Conservation (phyloP, 2,329 filamentous ascomycete species). For the Myriosclerotinia duriaeana region DNA sequence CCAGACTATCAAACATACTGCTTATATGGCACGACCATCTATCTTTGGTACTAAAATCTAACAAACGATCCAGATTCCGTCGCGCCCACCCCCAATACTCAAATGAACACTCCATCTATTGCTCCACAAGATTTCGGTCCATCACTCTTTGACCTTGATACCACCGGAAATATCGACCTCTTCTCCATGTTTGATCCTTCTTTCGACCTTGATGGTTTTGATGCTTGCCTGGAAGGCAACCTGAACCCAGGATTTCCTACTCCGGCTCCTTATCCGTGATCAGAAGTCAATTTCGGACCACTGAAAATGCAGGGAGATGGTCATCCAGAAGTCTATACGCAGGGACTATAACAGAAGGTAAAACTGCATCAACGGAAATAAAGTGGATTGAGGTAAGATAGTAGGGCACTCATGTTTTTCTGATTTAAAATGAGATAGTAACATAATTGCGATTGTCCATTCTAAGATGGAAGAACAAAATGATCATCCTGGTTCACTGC, state of each 20-base stretch:
- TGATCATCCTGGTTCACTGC: background rate
- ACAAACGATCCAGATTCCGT: background rate
- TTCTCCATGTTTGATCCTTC: slow-evolving; percentile 36
- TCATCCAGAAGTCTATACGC: background rate
- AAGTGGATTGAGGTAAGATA: background rate
- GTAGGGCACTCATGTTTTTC: too few relatives aligned
- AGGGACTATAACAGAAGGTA: background rate
- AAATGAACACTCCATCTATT: background rate
- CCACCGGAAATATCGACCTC: slow-evolving; percentile 29
- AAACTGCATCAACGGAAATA: background rate
- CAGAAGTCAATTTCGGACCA: background rate
- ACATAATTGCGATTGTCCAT: too few relatives aligned
- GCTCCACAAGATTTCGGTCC: slow-evolving; percentile 27
- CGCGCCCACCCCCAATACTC: background rate
- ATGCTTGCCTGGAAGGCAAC: slow-evolving; percentile 33
- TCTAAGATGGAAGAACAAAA: too few relatives aligned
- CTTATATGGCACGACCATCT: too few relatives aligned
- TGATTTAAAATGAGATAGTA: too few relatives aligned
- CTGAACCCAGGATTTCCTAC: slow-evolving; percentile 30
- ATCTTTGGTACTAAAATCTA: background rate
- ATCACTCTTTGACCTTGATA: slow-evolving; percentile 28
- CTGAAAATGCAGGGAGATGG: background rate
- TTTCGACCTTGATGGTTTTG: slow-evolving; percentile 34
- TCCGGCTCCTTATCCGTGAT: slow-evolving; percentile 5
- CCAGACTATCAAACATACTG: too few relatives aligned